A percentile compares a stretch with the other conserved stretches of the same genome.
Evolutionary conservation across 495 filamentous ascomycete genomes (phyloP).

Genomic region (Penicillium tannophilum): DNA sequence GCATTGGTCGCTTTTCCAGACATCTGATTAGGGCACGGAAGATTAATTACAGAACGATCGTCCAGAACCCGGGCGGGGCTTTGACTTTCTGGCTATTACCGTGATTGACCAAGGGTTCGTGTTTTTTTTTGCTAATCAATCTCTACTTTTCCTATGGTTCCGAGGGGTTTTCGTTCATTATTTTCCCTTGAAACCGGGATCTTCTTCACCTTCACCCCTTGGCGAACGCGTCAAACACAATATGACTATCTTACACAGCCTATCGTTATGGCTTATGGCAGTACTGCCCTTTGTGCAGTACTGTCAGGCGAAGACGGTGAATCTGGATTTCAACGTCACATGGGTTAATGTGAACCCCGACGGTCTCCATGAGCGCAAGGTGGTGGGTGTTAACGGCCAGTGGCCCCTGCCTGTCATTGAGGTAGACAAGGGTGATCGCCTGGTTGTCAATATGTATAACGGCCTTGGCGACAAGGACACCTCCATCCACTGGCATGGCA

Average conservation of each 20-base stretch:
- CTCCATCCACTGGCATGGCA: constrained; percentile 78
- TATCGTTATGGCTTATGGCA: neutral
- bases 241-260: neutral
- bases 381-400: constrained; percentile 79
- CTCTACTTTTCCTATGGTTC: too few relatives aligned
- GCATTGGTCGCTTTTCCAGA: too few relatives aligned
- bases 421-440: constrained; percentile 67
- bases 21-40: too few relatives aligned
- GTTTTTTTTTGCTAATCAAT: too few relatives aligned
- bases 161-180: too few relatives aligned
- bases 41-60: too few relatives aligned
- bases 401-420: constrained; percentile 74
- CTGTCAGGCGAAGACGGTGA: constrained; percentile 59
- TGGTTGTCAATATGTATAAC: constrained; percentile 74
- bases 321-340: constrained; percentile 74
- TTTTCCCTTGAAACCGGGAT: too few relatives aligned
- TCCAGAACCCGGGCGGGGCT: too few relatives aligned
- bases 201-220: neutral
- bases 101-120: too few relatives aligned
- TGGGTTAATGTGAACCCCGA: constrained; percentile 86
- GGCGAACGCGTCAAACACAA: neutral
- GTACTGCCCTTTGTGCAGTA: neutral
- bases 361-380: constrained; percentile 62
- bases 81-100: too few relatives aligned
- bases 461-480: constrained; percentile 69